Percentiles rank a stretch among this genome's conserved stretches.
Evolutionary conservation across 441 rosid species (phyloP).

Genomic region (Biscutella laevigata): DNA sequence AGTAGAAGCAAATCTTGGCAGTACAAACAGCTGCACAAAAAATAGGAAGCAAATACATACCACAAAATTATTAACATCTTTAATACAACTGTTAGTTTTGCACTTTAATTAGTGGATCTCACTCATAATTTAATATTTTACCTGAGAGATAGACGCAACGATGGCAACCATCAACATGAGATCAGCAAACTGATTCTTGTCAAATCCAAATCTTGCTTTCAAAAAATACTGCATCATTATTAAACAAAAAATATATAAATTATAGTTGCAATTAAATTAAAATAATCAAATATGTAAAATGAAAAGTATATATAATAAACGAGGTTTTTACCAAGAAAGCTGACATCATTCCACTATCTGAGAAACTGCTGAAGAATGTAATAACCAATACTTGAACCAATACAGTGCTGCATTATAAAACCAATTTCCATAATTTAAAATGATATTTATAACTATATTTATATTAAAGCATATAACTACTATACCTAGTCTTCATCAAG

Average conservation of each 20-base stretch:
- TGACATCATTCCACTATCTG: conserved; percentile 57
- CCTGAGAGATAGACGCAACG: conserved; percentile 59
- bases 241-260: too few species aligned
- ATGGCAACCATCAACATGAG: conserved; percentile 43
- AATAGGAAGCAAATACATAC: too few species aligned
- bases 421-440: neutral
- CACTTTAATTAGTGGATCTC: too few species aligned
- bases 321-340: conserved; percentile 52
- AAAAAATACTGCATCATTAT: conserved; percentile 53
- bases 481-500: conserved; percentile 58
- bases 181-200: conserved; percentile 77
- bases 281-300: neutral
- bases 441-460: neutral
- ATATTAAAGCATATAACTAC: neutral
- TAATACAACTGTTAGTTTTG: too few species aligned
- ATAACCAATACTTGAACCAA: conserved; percentile 62
- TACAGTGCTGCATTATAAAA: conserved; percentile 41
- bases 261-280: too few species aligned
- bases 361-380: conserved; percentile 64
- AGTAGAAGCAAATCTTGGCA: conserved; percentile 54
- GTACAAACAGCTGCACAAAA: conserved; percentile 62
- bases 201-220: conserved; percentile 83
- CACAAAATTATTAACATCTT: too few species aligned
- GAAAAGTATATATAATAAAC: neutral
- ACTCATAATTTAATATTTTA: conserved; percentile 11